phyloP scores from a whole-genome alignment of 257 asterid species.

The Primulina huaijiensis region DNA sequence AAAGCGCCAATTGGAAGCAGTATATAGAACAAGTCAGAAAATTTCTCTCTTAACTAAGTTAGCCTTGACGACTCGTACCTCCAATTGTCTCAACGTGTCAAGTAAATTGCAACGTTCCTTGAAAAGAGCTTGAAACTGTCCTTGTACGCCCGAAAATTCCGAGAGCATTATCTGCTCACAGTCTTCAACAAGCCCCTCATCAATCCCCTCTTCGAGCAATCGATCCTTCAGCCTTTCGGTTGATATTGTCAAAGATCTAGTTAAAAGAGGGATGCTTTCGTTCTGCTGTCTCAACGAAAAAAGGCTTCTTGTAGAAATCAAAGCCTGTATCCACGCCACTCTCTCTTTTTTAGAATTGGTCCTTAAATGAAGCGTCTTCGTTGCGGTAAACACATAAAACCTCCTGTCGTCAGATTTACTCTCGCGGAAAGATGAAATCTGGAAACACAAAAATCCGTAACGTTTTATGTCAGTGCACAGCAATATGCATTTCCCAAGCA shows the following conservation, averaged over 20 bases:
- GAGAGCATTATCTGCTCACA: slow-evolving; percentile 93
- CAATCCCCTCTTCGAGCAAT: slow-evolving; percentile 70
- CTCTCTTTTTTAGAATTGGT: slow-evolving; percentile 73
- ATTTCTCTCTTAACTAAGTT: neutral
- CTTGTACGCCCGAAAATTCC: slow-evolving; percentile 73
- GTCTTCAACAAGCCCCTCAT: slow-evolving; percentile 68
- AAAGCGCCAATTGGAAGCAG: neutral
- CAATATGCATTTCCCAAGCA: neutral
- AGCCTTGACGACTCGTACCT: slow-evolving; percentile 44
- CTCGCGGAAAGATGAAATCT: slow-evolving; percentile 93
- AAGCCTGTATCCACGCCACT: slow-evolving; percentile 81
- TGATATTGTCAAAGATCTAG: slow-evolving; percentile 63
- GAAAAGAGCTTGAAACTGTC: slow-evolving; percentile 68
- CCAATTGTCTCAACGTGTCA: slow-evolving; percentile 78
- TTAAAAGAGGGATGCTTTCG: slow-evolving; percentile 50
- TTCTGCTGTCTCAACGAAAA: slow-evolving; percentile 54
- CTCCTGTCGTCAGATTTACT: slow-evolving; percentile 84
- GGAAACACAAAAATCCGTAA: slow-evolving; percentile 27
- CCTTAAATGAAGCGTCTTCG: slow-evolving; percentile 89
- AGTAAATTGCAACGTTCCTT: slow-evolving; percentile 75
- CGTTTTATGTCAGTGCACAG: neutral
- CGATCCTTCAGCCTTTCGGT: slow-evolving; percentile 79
- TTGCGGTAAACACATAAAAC: slow-evolving; percentile 86
- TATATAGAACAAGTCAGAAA: neutral
- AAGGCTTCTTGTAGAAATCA: slow-evolving; percentile 61